Percentiles rank a stretch among this genome's conserved stretches.
These are phyloP conservation scores for Abrus precatorius DNA, from an alignment of 306 rosid species.

Conservation along the genomic window DNA sequence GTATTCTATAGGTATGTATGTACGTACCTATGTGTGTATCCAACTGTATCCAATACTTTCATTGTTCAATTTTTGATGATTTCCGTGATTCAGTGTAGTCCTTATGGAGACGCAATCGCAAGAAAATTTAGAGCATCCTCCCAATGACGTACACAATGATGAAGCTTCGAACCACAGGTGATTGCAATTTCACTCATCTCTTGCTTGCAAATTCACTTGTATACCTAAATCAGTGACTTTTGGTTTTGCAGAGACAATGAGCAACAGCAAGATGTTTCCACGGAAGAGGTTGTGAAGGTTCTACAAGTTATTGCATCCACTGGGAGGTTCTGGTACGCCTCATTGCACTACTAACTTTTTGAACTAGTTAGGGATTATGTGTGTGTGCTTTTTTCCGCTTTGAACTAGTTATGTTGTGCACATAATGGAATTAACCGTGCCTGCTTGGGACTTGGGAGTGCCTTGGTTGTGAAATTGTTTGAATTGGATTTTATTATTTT, in stretches of 20 bases:
- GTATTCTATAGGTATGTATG: slow-evolving; percentile 1
- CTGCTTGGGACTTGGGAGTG: neutral
- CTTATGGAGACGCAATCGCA: slow-evolving; percentile 65
- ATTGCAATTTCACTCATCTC: slow-evolving; percentile 7
- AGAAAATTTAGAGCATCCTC: slow-evolving; percentile 51
- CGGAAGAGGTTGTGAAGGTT: slow-evolving; percentile 47
- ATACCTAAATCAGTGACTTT: neutral
- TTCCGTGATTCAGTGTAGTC: slow-evolving; percentile 37
- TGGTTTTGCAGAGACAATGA: slow-evolving; percentile 41
- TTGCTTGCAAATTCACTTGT: neutral
- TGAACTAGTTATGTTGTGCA: slow-evolving; percentile 1
- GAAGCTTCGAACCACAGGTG: slow-evolving; percentile 49
- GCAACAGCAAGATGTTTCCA: slow-evolving; percentile 38
- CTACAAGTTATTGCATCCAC: slow-evolving; percentile 58
- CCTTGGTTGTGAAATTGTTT: slow-evolving; percentile 17
- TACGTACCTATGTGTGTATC: neutral
- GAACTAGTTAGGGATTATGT: slow-evolving; percentile 1
- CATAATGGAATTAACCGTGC: neutral
- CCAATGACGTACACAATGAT: slow-evolving; percentile 49
- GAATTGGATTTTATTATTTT: slow-evolving; percentile 17
- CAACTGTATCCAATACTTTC: neutral
- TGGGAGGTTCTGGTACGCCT: slow-evolving; percentile 53
- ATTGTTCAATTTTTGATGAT: neutral
- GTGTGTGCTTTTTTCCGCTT: neutral
- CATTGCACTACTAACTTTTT: neutral